Evolutionary conservation across 78 protist species (phyloP).

Genomic region (Dictyostelium purpureum): DNA sequence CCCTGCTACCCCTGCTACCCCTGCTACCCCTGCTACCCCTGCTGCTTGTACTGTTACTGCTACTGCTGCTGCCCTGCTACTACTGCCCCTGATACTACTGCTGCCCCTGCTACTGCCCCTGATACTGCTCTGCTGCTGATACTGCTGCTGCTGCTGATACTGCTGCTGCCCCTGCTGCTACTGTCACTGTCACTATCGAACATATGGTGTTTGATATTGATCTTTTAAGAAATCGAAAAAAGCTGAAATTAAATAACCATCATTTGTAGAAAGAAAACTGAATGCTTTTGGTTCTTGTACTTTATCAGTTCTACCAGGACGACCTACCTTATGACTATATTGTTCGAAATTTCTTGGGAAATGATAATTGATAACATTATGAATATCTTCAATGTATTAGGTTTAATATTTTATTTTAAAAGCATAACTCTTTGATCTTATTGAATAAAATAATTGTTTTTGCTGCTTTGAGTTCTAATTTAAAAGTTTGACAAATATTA

Average conservation of each 20-base stretch:
- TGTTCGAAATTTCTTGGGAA: constrained; percentile 33
- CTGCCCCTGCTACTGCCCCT: too few relatives aligned
- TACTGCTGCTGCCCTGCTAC: too few relatives aligned
- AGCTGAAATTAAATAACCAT: not conserved
- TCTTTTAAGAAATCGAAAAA: not conserved
- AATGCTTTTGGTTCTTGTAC: not conserved
- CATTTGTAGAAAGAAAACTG: not conserved
- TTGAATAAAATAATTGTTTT: constrained; percentile 43
- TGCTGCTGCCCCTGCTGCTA: too few relatives aligned
- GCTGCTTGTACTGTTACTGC: too few relatives aligned
- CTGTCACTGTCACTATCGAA: too few relatives aligned
- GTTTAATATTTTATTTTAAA: constrained; percentile 84
- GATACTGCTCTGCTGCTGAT: too few relatives aligned
- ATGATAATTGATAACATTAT: constrained; percentile 24
- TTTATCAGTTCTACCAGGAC: constrained; percentile 91
- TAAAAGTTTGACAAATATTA: constrained; percentile 66
- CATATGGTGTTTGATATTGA: not conserved
- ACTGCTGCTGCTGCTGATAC: too few relatives aligned
- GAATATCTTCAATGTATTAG: constrained; percentile 60
- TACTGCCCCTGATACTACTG: too few relatives aligned
- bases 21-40: too few relatives aligned
- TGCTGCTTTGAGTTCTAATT: not conserved
- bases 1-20: too few relatives aligned
- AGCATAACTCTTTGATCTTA: constrained; percentile 20
- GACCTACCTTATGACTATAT: constrained; percentile 91